A percentile compares a stretch with the other conserved stretches of the same genome.
Evolutionary conservation across 2,329 filamentous ascomycete species (phyloP).

Genomic region (Pseudogymnoascus sp.): DNA sequence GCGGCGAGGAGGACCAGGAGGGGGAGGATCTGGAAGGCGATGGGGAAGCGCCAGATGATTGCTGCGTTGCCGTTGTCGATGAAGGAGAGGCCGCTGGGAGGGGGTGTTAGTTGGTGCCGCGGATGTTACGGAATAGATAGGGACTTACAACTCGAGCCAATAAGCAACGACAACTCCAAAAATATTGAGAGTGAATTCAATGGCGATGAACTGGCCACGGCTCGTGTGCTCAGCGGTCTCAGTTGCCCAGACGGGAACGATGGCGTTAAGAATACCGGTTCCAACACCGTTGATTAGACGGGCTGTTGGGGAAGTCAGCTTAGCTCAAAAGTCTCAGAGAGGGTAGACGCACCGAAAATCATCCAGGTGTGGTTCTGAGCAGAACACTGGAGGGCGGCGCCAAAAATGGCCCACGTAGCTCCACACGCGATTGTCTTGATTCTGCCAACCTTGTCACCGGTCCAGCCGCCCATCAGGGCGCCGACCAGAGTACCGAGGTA

Average conservation of each 20-base stretch:
- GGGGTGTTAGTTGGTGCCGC: slow-evolving; percentile 14
- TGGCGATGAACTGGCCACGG: slow-evolving; percentile 60
- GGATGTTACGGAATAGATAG: neutral
- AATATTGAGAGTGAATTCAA: slow-evolving; percentile 67
- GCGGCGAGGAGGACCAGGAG: slow-evolving; percentile 46
- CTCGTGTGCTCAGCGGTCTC: slow-evolving; percentile 61
- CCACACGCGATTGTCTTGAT: slow-evolving; percentile 56
- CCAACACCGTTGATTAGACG: slow-evolving; percentile 56
- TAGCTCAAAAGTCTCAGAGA: neutral
- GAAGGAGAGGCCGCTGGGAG: slow-evolving; percentile 45
- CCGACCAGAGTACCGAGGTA: slow-evolving; percentile 58
- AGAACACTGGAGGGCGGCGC: slow-evolving; percentile 56
- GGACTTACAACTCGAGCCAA: slow-evolving; percentile 38
- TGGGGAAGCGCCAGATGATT: slow-evolving; percentile 59
- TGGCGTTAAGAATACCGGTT: slow-evolving; percentile 62
- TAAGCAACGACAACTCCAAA: slow-evolving; percentile 37
- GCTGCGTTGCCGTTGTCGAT: slow-evolving; percentile 48
- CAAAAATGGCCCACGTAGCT: slow-evolving; percentile 48
- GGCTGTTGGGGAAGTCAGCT: slow-evolving; percentile 26
- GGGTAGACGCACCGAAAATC: slow-evolving; percentile 46
- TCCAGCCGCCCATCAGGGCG: slow-evolving; percentile 52
- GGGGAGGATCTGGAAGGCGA: slow-evolving; percentile 62
- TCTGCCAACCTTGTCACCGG: slow-evolving; percentile 54
- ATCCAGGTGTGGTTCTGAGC: slow-evolving; percentile 62
- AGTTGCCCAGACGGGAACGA: slow-evolving; percentile 63